Percentiles rank a stretch among this genome's conserved stretches.
Evolutionary conservation across 2,329 filamentous ascomycete genomes (phyloP).

Genomic region (Nigrospora osmanthi): DNA sequence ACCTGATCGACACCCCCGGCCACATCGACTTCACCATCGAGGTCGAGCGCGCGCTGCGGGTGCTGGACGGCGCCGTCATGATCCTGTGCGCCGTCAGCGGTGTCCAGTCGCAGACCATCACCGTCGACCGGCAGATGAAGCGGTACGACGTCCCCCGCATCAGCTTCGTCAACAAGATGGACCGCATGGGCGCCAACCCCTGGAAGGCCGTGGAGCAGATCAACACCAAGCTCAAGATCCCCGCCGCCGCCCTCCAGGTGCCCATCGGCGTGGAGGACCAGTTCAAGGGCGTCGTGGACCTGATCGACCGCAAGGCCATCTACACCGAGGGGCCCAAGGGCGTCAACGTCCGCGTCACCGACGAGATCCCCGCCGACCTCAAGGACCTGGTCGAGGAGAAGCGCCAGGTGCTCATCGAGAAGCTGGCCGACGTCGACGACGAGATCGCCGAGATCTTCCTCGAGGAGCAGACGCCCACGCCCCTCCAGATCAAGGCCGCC

Average conservation of each 20-base stretch:
- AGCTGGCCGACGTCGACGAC: constrained; percentile 93
- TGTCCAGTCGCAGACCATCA: constrained; percentile 96
- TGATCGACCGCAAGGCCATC: constrained; percentile 86
- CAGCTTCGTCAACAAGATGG: constrained; percentile 99
- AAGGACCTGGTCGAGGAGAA: constrained; percentile 72
- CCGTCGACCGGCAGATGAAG: constrained; percentile 97
- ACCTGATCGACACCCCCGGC: constrained; percentile 95
- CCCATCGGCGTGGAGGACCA: constrained; percentile 89
- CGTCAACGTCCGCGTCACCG: constrained; percentile 65
- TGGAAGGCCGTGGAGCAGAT: constrained; percentile 98
- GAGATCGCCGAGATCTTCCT: constrained; percentile 95
- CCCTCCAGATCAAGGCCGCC: constrained; percentile 80
- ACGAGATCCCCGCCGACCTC: constrained; percentile 77
- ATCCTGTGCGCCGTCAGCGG: constrained; percentile 96
- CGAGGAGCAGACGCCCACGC: constrained; percentile 73
- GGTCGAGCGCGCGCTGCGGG: constrained; percentile 88
- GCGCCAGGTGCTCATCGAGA: constrained; percentile 81
- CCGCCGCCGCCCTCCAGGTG: constrained; percentile 87
- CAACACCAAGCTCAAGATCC: constrained; percentile 89
- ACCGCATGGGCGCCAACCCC: constrained; percentile 95
- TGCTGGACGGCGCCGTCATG: constrained; percentile 96
- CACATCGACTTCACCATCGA: constrained; percentile 99
- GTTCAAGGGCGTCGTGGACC: constrained; percentile 86
- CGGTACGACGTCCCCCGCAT: constrained; percentile 93
- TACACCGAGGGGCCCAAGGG: constrained; percentile 85